Evolutionary conservation across 108 stramenopile species (phyloP).

Genomic region (Cylindrotheca fusiformis): DNA sequence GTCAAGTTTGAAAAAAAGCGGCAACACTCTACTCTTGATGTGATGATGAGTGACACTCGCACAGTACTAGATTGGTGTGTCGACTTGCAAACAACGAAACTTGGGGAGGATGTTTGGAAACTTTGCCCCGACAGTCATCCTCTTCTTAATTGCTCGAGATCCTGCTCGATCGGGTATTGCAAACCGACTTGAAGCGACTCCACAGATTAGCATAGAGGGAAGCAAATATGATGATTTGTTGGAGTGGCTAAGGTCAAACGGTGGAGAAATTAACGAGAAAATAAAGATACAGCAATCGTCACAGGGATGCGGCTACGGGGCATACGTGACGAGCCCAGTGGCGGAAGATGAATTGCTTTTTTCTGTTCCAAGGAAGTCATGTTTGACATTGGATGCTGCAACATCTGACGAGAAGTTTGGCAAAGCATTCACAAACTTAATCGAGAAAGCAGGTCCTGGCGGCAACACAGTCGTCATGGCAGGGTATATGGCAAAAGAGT

Average conservation of each 20-base stretch:
- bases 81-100: too few species aligned
- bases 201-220: conserved; percentile 3
- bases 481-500: conserved; percentile 71
- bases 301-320: conserved; percentile 55
- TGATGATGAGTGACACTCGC: too few species aligned
- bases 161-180: too few species aligned
- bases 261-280: conserved; percentile 7
- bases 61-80: too few species aligned
- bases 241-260: conserved; percentile 22
- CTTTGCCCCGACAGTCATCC: too few species aligned
- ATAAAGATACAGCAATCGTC: conserved; percentile 16
- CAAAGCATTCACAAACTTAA: conserved; percentile 42
- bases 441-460: conserved; percentile 52
- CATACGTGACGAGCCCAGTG: conserved; percentile 38
- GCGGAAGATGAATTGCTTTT: conserved; percentile 53
- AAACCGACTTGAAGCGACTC: not conserved
- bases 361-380: conserved; percentile 46
- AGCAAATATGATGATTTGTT: conserved; percentile 20
- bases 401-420: conserved; percentile 32
- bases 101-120: too few species aligned
- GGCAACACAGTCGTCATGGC: conserved; percentile 60
- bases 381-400: conserved; percentile 47
- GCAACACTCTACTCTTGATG: too few species aligned
- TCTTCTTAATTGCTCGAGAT: too few species aligned
- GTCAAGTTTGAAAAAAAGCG: too few species aligned